phyloP scores from a whole-genome alignment of 1,284 basidiomycete genomes.

The Irpex sp. region DNA sequence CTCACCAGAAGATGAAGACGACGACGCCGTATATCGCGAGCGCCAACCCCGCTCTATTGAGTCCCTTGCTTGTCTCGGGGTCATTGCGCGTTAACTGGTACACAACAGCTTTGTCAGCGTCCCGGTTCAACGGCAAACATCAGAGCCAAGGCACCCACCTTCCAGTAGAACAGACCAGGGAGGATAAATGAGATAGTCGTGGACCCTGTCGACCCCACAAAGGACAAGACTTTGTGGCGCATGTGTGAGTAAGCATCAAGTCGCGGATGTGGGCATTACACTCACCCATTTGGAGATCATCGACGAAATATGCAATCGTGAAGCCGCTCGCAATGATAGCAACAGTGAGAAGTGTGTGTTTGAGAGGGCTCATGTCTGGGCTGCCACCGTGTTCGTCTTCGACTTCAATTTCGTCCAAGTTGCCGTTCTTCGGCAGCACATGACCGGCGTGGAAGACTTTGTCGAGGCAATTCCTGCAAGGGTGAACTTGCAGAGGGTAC shows the following conservation, averaged over 20 bases:
- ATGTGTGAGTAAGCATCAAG: conserved; percentile 6
- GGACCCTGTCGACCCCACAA: conserved; percentile 95
- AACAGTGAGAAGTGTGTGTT: conserved; percentile 75
- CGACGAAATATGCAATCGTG: conserved; percentile 78
- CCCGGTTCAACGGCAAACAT: not conserved
- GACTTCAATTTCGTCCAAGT: conserved; percentile 42
- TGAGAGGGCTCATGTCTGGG: conserved; percentile 67
- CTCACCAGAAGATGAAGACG: conserved; percentile 88
- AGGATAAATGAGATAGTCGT: conserved; percentile 98
- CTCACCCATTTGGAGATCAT: conserved; percentile 81
- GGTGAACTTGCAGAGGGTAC: conserved; percentile 92
- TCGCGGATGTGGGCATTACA: conserved; percentile 14
- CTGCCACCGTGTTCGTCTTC: conserved; percentile 51
- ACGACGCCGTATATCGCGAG: conserved; percentile 75
- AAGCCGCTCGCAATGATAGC: conserved; percentile 73
- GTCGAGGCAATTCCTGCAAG: conserved; percentile 90
- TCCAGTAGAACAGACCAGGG: conserved; percentile 84
- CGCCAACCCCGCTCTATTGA: conserved; percentile 63
- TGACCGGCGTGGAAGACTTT: conserved; percentile 70
- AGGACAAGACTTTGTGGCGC: conserved; percentile 71
- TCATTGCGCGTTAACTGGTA: conserved; percentile 70
- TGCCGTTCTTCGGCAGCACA: conserved; percentile 20
- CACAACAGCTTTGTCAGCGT: conserved; percentile 6
- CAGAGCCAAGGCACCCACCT: conserved; percentile 41
- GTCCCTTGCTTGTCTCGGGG: conserved; percentile 41